phyloP scores from a whole-genome alignment of 2,329 filamentous ascomycete genomes.

The Microsporum canis region DNA sequence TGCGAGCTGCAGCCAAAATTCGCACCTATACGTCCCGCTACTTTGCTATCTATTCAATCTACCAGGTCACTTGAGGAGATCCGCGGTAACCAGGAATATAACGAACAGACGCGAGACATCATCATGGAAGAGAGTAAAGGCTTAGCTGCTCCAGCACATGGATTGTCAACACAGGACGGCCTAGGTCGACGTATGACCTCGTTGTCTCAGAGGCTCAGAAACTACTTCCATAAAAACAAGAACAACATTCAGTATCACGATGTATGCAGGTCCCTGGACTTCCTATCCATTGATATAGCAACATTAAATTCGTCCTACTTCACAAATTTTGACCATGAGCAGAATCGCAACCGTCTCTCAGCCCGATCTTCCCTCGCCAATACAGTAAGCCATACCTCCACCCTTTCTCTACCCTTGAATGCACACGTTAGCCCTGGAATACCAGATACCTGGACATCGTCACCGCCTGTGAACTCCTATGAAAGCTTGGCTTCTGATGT shows the following conservation, averaged over 20 bases:
- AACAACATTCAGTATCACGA: neutral
- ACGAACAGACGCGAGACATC: neutral
- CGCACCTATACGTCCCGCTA: neutral
- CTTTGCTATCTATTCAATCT: neutral
- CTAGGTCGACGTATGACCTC: neutral
- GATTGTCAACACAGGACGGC: neutral
- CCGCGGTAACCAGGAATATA: neutral
- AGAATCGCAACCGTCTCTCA: neutral
- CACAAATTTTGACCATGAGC: neutral
- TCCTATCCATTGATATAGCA: neutral
- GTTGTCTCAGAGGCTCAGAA: neutral
- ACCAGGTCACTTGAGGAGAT: neutral
- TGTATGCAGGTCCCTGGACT: neutral
- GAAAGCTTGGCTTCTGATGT: slow-evolving; percentile 16
- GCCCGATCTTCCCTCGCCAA: neutral
- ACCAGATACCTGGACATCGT: neutral
- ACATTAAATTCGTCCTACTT: neutral
- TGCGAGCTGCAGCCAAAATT: neutral
- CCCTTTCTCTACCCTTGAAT: neutral
- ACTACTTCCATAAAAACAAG: neutral
- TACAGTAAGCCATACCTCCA: neutral
- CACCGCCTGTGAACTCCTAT: neutral
- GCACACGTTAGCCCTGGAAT: neutral
- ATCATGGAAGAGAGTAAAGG: neutral
- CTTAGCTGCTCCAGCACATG: neutral